Conservation (phyloP, 345 rosid species). For the Durio zibethinus region DNA sequence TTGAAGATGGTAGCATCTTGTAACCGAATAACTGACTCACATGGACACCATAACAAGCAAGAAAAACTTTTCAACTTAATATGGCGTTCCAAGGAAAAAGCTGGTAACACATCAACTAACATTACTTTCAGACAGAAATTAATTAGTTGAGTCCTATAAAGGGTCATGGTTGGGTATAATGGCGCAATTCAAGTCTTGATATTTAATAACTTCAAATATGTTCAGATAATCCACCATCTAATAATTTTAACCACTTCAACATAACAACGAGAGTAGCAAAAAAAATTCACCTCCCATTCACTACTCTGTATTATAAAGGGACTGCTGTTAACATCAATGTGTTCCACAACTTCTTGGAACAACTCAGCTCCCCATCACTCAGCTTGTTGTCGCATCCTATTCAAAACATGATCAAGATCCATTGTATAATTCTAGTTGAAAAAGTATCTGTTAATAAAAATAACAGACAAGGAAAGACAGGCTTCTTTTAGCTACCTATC, state of each 20-base stretch:
- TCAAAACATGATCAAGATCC: constrained; percentile 13
- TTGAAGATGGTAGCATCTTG: constrained; percentile 24
- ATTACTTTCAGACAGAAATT: not conserved
- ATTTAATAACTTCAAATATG: not conserved
- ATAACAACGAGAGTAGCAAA: not conserved
- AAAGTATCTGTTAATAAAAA: not conserved
- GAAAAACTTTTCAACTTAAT: not conserved
- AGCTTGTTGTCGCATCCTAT: constrained; percentile 91
- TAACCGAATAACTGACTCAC: not conserved
- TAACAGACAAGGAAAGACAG: not conserved
- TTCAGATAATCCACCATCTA: not conserved
- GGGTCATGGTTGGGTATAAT: not conserved
- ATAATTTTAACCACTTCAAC: not conserved
- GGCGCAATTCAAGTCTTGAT: not conserved
- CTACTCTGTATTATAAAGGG: constrained; percentile 81
- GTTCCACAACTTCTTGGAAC: constrained; percentile 87
- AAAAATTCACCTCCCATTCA: constrained; percentile 77
- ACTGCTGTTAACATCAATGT: constrained; percentile 51
- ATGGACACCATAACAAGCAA: not conserved
- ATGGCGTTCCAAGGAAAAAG: not conserved
- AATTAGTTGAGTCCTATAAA: not conserved
- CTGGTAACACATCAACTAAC: not conserved
- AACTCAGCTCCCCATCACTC: constrained; percentile 98
- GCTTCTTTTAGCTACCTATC: constrained; percentile 49
- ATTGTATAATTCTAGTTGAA: not conserved